Percentiles rank a stretch among this genome's conserved stretches.
These are phyloP conservation scores for Chlamydomonas eustigma DNA, from an alignment of 139 green algal genomes.

Conservation along the genomic window DNA sequence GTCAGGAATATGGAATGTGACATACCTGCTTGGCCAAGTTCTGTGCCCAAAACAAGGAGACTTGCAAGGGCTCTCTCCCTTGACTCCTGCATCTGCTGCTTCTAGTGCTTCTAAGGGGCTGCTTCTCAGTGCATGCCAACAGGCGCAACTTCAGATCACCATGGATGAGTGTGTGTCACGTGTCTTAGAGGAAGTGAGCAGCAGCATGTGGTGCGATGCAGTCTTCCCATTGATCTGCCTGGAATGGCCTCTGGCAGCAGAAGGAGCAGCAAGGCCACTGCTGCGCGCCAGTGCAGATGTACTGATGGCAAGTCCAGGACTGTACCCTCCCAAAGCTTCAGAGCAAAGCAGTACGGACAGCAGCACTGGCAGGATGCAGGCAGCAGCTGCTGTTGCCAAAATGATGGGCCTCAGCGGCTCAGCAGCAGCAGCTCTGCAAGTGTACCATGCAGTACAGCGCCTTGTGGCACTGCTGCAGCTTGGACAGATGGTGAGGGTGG, in stretches of 20 bases:
- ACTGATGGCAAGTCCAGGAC: constrained; percentile 34
- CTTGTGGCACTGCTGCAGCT: constrained; percentile 64
- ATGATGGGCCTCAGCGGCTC: constrained; percentile 28
- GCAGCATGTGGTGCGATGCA: constrained; percentile 71
- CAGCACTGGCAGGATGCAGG: not conserved
- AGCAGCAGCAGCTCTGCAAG: constrained; percentile 48
- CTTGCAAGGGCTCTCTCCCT: too few relatives aligned
- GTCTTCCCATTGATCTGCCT: constrained; percentile 53
- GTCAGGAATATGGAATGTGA: constrained; percentile 37
- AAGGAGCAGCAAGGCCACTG: constrained; percentile 17
- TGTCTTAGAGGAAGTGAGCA: constrained; percentile 41
- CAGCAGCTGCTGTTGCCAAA: constrained; percentile 10
- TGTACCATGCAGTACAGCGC: constrained; percentile 48
- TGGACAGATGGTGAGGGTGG: constrained; percentile 34
- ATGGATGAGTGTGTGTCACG: constrained; percentile 16
- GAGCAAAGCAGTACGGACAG: not conserved
- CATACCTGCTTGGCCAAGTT: constrained; percentile 49
- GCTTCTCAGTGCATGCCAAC: constrained; percentile 12
- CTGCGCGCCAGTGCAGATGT: constrained; percentile 37
- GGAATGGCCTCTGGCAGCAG: constrained; percentile 51
- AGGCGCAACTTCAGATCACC: constrained; percentile 18
- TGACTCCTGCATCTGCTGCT: too few relatives aligned
- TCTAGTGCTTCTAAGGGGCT: too few relatives aligned
- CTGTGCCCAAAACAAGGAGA: not conserved
- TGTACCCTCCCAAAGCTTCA: constrained; percentile 19